phyloP scores from a whole-genome alignment of 495 filamentous ascomycete genomes.

The Podospora pseudopauciseta region DNA sequence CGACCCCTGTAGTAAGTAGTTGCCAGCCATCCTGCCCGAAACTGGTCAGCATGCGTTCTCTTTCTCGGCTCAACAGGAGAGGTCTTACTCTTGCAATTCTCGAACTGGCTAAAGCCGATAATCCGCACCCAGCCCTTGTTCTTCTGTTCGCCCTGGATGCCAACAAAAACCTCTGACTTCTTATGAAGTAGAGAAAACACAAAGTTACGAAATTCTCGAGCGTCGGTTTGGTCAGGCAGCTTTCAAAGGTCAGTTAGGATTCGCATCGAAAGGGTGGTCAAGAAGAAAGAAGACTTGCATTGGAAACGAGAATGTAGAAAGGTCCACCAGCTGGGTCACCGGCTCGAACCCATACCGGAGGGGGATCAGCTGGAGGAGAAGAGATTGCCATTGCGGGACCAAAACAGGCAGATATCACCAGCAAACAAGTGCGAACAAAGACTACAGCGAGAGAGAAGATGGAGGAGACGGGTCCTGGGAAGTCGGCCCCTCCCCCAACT shows the following conservation, averaged over 20 bases:
- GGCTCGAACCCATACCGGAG: not conserved
- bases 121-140: not conserved
- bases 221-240: not conserved
- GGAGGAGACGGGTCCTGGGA: not conserved
- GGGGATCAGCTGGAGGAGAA: not conserved
- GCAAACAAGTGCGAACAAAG: too few species aligned
- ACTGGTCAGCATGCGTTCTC: not conserved
- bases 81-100: not conserved
- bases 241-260: not conserved
- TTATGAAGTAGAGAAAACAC: not conserved
- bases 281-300: not conserved
- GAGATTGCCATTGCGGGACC: not conserved
- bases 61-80: not conserved
- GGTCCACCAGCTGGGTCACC: not conserved
- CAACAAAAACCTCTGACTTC: not conserved
- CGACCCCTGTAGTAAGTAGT: not conserved
- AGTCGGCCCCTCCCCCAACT: not conserved
- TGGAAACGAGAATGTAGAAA: not conserved
- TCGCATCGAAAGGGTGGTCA: not conserved
- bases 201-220: not conserved
- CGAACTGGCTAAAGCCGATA: not conserved
- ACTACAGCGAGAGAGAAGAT: not conserved
- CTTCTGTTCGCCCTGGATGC: not conserved
- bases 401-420: not conserved
- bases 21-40: not conserved